Evolutionary conservation across 148 eudicot species (phyloP).

Genomic region (Chenopodium formosanum): DNA sequence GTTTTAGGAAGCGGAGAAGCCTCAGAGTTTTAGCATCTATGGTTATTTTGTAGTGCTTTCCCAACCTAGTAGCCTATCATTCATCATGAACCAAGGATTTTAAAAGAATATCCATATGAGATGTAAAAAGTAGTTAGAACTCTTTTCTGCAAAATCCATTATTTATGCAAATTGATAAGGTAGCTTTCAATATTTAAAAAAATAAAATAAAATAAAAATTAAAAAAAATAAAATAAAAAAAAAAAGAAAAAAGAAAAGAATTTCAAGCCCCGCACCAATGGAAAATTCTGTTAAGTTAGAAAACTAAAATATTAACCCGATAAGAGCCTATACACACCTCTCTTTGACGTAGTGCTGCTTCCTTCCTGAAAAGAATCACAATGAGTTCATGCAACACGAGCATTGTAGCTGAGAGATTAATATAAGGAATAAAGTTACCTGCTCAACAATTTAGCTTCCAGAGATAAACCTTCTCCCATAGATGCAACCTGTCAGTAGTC

Average conservation of each 20-base stretch:
- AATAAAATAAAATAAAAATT: no score
- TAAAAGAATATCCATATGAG: not conserved
- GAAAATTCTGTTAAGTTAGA: not conserved
- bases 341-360: constrained; percentile 92
- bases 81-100: not conserved
- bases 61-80: not conserved
- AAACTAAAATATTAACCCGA: not conserved
- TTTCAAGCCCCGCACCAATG: not conserved
- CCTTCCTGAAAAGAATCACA: constrained; percentile 66
- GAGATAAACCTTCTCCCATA: constrained; percentile 92
- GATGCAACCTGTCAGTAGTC: constrained; percentile 75
- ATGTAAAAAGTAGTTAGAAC: not conserved
- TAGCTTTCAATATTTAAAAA: no score
- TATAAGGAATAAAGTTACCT: constrained; percentile 50
- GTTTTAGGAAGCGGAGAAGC: not conserved
- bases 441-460: constrained; percentile 91
- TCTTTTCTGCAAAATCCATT: not conserved
- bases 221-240: no score
- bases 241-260: not conserved
- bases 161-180: no score
- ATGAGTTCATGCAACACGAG: constrained; percentile 17
- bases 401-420: constrained; percentile 3
- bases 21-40: not conserved
- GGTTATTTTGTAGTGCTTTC: not conserved
- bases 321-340: constrained; percentile 60